These are phyloP conservation scores for Aspergillus nanangensis DNA, from an alignment of 495 filamentous ascomycete species.

Conservation along the genomic window DNA sequence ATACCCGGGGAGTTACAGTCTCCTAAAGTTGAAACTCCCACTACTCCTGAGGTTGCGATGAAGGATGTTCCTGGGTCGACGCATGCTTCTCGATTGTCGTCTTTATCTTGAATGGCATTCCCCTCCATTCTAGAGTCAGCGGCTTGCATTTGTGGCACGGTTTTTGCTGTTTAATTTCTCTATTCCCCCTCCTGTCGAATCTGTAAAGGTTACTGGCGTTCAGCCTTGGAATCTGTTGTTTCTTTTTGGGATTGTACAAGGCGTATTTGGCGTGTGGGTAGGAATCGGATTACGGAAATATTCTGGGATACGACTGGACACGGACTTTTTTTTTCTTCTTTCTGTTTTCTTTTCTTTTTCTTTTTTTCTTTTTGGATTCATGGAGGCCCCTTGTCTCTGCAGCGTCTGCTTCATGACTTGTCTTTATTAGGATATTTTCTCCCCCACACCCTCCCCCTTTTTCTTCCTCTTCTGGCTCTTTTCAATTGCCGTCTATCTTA, in stretches of 20 bases:
- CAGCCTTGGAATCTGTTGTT: neutral
- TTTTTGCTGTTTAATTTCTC: neutral
- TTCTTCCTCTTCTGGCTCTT: conserved; percentile 5
- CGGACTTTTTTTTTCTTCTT: conserved; percentile 4
- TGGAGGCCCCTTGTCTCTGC: too few species aligned
- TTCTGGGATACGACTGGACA: neutral
- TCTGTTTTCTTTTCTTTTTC: conserved; percentile 1
- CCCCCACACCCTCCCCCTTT: neutral
- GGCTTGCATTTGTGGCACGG: neutral
- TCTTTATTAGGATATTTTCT: conserved; percentile 13
- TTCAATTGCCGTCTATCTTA: neutral
- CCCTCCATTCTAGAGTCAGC: neutral
- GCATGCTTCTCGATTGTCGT: conserved; percentile 18
- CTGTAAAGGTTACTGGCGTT: neutral
- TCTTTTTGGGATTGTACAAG: neutral
- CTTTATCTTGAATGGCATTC: neutral
- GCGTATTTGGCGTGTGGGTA: neutral
- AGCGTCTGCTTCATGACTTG: conserved; percentile 21
- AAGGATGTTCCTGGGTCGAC: conserved; percentile 27
- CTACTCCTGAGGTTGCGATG: conserved; percentile 25
- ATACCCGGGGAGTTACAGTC: conserved; percentile 2
- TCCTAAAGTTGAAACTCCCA: conserved; percentile 15
- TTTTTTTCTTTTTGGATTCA: conserved; percentile 3
- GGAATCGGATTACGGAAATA: neutral
- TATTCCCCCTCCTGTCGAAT: neutral